phyloP scores from a whole-genome alignment of 306 rosid genomes.

The Crataegus laevigata region DNA sequence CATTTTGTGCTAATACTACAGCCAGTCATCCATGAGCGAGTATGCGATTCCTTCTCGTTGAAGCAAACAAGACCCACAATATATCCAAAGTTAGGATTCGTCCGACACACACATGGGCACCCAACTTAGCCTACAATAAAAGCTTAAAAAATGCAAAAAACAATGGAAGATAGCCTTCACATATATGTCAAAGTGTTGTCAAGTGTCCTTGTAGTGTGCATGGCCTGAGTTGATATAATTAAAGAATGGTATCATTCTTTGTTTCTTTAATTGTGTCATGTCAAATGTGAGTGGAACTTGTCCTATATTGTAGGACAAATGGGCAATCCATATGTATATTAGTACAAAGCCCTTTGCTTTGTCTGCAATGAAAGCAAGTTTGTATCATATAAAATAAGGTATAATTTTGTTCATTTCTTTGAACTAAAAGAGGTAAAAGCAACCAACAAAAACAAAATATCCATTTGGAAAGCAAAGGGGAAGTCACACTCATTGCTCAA shows the following conservation, averaged over 20 bases:
- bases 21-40: not conserved
- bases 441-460: not conserved
- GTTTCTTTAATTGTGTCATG: not conserved
- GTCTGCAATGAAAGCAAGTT: constrained; percentile 42
- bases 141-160: not conserved
- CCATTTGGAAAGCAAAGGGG: not conserved
- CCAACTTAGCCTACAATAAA: not conserved
- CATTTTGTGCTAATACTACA: not conserved
- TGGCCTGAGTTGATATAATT: not conserved
- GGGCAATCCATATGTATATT: not conserved
- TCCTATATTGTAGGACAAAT: not conserved
- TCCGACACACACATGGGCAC: not conserved
- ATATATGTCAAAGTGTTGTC: not conserved
- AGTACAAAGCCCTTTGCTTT: constrained; percentile 19
- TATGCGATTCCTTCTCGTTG: not conserved
- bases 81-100: not conserved
- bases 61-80: not conserved
- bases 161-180: not conserved
- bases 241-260: not conserved
- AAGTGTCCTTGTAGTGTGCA: not conserved
- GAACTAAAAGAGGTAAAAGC: constrained; percentile 5
- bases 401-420: constrained; percentile 20
- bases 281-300: not conserved
- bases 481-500: not conserved
- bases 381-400: not conserved